These are phyloP conservation scores for Starmerella floris DNA, from an alignment of 805 yeast genomes.

Conservation along the genomic window DNA sequence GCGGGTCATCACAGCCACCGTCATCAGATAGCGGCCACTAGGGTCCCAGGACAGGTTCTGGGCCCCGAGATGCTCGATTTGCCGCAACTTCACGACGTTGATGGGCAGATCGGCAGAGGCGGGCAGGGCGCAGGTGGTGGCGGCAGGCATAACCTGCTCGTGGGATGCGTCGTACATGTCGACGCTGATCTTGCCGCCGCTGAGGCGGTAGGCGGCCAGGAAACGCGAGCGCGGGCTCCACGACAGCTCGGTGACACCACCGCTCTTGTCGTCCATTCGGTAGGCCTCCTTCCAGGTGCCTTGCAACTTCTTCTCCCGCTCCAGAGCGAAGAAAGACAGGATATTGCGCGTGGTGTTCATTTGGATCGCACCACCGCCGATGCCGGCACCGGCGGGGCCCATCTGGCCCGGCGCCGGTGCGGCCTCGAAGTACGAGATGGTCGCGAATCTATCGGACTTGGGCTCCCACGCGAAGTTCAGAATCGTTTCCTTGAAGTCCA, in stretches of 20 bases:
- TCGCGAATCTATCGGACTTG: conserved; percentile 69
- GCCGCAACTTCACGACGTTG: conserved; percentile 47
- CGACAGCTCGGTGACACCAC: conserved; percentile 45
- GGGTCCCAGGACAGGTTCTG: conserved; percentile 90
- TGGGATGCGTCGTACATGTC: conserved; percentile 80
- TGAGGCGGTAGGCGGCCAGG: conserved; percentile 39
- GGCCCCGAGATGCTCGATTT: conserved; percentile 59
- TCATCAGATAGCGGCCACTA: conserved; percentile 77
- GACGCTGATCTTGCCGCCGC: conserved; percentile 38
- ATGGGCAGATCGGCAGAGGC: conserved; percentile 38
- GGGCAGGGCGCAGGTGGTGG: conserved; percentile 16
- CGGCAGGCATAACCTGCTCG: conserved; percentile 30
- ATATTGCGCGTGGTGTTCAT: conserved; percentile 32
- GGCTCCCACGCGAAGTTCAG: conserved; percentile 95
- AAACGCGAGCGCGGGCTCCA: conserved; percentile 95
- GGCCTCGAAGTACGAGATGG: conserved; percentile 47
- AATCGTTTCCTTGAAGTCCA: conserved; percentile 83
- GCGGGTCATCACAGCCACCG: conserved; percentile 22
- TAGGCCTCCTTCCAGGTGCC: conserved; percentile 50
- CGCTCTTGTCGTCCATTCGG: conserved; percentile 44
- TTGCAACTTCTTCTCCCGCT: conserved; percentile 39
- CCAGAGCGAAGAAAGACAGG: conserved; percentile 73
- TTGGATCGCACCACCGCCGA: conserved; percentile 13
- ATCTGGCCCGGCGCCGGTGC: conserved; percentile 23
- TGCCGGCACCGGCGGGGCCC: conserved; percentile 1